Conservation (phyloP, 768 basidiomycete genomes). For the Pleurotus djamor region DNA sequence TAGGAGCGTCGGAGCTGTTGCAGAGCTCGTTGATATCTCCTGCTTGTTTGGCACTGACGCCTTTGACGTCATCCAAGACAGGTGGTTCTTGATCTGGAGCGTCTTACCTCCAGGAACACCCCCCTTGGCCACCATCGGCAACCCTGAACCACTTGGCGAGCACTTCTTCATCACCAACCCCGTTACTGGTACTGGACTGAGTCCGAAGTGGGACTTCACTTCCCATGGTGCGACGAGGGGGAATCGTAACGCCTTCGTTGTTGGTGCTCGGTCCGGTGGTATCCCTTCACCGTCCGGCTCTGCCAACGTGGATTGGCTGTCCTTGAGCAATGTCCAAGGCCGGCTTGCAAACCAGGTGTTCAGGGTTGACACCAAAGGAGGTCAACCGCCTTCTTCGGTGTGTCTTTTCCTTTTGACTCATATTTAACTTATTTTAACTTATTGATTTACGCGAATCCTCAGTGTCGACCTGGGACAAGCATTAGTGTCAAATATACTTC, state of each 20-base stretch:
- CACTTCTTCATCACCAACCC: constrained; percentile 59
- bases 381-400: constrained; percentile 52
- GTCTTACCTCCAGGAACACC: constrained; percentile 13
- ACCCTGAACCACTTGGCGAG: constrained; percentile 33
- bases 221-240: constrained; percentile 33
- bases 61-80: constrained; percentile 27
- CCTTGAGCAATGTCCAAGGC: constrained; percentile 44
- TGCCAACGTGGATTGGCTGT: constrained; percentile 54
- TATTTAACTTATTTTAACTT: too few species aligned
- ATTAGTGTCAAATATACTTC: constrained; percentile 48
- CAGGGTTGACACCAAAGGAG: constrained; percentile 49
- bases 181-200: constrained; percentile 32
- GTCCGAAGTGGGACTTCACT: constrained; percentile 60
- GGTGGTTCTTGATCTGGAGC: constrained; percentile 22
- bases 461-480: constrained; percentile 37
- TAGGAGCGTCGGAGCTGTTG: constrained; percentile 48
- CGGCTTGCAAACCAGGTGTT: constrained; percentile 48
- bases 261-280: constrained; percentile 39
- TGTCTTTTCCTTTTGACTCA: constrained; percentile 15
- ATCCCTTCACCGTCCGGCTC: constrained; percentile 38
- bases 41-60: constrained; percentile 33
- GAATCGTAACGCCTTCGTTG: constrained; percentile 42
- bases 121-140: constrained; percentile 8
- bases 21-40: constrained; percentile 52
- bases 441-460: too few species aligned